Base-by-base conservation (phyloP, 2,329 filamentous ascomycete species). In the Stagonosporopsis rhizophila region DNA sequence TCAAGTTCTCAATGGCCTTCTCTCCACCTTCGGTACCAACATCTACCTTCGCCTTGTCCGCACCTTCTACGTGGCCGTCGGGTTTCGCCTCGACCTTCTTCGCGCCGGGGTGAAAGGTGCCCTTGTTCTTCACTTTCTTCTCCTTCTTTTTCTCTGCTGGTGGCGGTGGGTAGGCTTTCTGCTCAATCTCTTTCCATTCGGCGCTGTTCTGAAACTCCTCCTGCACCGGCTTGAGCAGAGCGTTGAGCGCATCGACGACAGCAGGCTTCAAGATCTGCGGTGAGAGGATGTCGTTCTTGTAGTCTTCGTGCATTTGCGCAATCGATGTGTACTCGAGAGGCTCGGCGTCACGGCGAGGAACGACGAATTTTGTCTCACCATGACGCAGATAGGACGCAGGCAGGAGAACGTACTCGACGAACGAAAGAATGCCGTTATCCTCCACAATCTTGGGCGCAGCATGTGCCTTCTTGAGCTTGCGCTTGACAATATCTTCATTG, bases 231-330 rank as follows among this genome's bases (percentile, higher is more conserved):
- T 83, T 86, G 54, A 96, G 82, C 12, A 98, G 83, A 35, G 84
- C 82, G 64, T 86, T 87, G 19, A 99, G 83, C 9, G 87, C 91
- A 48, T 86, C 83, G 5, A 89, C 85, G 6, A 96, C 87, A 11
- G 91, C 92, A n/a, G 88, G 84, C 81, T 99, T 98, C 48, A 98
- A 82, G 12, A 90, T 79, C 80, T 97, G 93, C 0, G 95, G 95
- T 1, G 90, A 92, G 59, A 96, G 84, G 83, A 90, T 82, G 71
- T 98, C 94, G 48, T 85, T 87, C 53, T 77, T 75, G 79, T 96
- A 98, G 76, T 97, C 94, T 15, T 88, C 85, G 61, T 91, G 87
- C 72, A 98, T 82, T 68, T 90, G 80, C 55, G 86, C 80, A 57
- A 96, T 91, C 55, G 85, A 79, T n/a, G 82, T 86, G 83, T 97